A percentile compares a stretch with the other conserved stretches of the same genome.
Conservation (phyloP, 1,139 yeast genomes). For the Sugiyamaella sp. region DNA sequence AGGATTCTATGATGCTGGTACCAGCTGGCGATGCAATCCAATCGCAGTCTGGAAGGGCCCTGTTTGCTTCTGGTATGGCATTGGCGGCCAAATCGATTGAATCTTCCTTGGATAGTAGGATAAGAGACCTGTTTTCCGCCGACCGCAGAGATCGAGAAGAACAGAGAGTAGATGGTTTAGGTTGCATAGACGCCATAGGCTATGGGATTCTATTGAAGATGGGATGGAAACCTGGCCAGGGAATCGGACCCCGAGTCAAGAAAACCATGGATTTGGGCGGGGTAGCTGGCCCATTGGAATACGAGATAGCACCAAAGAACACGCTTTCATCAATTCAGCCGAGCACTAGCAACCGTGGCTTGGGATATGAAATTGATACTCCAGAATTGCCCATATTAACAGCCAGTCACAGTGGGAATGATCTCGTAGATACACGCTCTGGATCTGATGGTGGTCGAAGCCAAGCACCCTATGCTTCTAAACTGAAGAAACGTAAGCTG, state of each 20-base stretch:
- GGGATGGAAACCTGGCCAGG: constrained; percentile 40
- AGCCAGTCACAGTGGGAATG: not conserved
- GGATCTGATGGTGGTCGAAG: too few relatives aligned
- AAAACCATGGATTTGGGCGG: constrained; percentile 16
- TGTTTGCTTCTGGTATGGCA: not conserved
- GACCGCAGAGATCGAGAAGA: too few relatives aligned
- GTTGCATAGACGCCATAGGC: constrained; percentile 23
- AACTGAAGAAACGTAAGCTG: constrained; percentile 23
- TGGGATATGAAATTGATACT: constrained; percentile 28
- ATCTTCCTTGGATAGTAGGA: constrained; percentile 15
- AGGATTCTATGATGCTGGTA: constrained; percentile 24
- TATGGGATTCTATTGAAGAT: constrained; percentile 29
- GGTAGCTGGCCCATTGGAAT: not conserved
- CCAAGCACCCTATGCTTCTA: not conserved
- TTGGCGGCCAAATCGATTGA: constrained; percentile 1
- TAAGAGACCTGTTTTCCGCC: not conserved
- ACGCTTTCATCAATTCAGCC: constrained; percentile 15
- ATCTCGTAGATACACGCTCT: constrained; percentile 3
- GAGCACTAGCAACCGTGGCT: constrained; percentile 23
- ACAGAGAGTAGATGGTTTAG: too few relatives aligned
- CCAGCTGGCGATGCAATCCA: constrained; percentile 20
- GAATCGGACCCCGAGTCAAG: constrained; percentile 30
- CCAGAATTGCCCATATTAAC: constrained; percentile 16
- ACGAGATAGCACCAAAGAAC: constrained; percentile 24
- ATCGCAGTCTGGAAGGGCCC: not conserved